phyloP scores from a whole-genome alignment of 2,329 filamentous ascomycete genomes.

The Cephalotrichum gorgonifer region DNA sequence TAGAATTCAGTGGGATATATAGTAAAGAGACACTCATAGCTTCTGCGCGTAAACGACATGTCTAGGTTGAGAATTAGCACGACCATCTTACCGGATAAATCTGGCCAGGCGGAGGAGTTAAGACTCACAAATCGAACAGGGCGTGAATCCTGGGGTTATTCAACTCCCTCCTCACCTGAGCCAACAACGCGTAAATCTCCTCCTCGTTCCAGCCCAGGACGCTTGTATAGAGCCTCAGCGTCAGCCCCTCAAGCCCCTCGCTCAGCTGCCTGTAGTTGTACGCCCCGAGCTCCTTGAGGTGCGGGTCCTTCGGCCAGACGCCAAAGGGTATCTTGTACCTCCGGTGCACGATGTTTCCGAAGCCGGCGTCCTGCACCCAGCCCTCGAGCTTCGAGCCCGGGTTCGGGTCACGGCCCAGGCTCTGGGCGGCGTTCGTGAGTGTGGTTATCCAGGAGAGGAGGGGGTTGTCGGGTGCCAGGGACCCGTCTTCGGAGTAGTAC shows the following conservation, averaged over 20 bases:
- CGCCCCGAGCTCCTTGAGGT: constrained; percentile 30
- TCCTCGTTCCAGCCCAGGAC: constrained; percentile 27
- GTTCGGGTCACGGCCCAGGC: constrained; percentile 25
- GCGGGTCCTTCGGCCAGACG: constrained; percentile 37
- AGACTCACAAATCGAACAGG: constrained; percentile 14
- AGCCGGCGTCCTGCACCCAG: constrained; percentile 23
- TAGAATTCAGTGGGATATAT: too few relatives aligned
- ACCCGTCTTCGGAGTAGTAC: constrained; percentile 33
- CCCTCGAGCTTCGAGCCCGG: constrained; percentile 22
- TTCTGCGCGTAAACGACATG: constrained; percentile 11
- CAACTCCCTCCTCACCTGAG: constrained; percentile 1
- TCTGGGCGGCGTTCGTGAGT: constrained; percentile 25
- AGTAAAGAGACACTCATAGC: neutral
- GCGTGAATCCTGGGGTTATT: constrained; percentile 13
- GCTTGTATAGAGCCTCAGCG: constrained; percentile 28
- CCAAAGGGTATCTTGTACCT: constrained; percentile 40
- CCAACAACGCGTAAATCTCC: constrained; percentile 34
- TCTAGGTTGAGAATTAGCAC: too few relatives aligned
- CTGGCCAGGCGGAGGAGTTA: neutral
- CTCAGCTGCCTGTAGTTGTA: constrained; percentile 34
- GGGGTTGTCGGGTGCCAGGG: constrained; percentile 24
- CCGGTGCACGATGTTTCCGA: neutral
- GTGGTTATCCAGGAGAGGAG: constrained; percentile 29
- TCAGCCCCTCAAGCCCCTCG: constrained; percentile 33
- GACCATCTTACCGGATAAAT: neutral